phyloP scores from a whole-genome alignment of 305 asterid species.

The Ajuga reptans region DNA sequence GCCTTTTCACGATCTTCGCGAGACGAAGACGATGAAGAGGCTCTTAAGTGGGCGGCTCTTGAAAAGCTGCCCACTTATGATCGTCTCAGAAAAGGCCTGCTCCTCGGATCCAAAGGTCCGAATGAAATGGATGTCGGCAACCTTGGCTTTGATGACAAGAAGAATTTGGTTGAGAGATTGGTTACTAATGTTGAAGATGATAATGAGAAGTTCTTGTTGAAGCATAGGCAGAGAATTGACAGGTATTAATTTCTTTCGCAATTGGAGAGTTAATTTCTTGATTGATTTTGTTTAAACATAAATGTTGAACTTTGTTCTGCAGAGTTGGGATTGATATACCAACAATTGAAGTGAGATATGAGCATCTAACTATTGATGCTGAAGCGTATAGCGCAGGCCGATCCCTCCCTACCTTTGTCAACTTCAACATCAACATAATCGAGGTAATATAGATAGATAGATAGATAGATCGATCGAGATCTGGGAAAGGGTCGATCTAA shows the following conservation, averaged over 20 bases:
- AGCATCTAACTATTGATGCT: conserved; percentile 45
- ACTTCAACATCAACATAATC: conserved; percentile 39
- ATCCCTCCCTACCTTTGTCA: conserved; percentile 49
- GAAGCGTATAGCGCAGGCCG: conserved; percentile 42
- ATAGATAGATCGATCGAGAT: too few species aligned
- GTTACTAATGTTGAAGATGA: conserved; percentile 46
- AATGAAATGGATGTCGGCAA: conserved; percentile 36
- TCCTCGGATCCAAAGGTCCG: conserved; percentile 49
- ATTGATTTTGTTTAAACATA: background rate
- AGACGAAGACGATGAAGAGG: conserved; percentile 58
- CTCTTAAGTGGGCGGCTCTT: conserved; percentile 56
- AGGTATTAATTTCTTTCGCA: too few species aligned
- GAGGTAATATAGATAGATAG: conserved; percentile 32
- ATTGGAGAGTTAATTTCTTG: too few species aligned
- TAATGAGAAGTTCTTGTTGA: conserved; percentile 53
- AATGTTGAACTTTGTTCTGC: background rate
- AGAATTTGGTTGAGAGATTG: conserved; percentile 43
- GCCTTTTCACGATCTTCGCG: conserved; percentile 41
- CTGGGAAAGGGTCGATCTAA: too few species aligned
- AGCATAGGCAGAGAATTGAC: conserved; percentile 47
- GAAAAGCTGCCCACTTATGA: conserved; percentile 56
- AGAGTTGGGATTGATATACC: conserved; percentile 66
- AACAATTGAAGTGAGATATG: conserved; percentile 52
- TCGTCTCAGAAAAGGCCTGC: conserved; percentile 49
- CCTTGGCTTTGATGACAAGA: conserved; percentile 43